A percentile compares a stretch with the other conserved stretches of the same genome.
Evolutionary conservation across 2,329 filamentous ascomycete genomes (phyloP).

Genomic region (Neonectria coccinea): DNA sequence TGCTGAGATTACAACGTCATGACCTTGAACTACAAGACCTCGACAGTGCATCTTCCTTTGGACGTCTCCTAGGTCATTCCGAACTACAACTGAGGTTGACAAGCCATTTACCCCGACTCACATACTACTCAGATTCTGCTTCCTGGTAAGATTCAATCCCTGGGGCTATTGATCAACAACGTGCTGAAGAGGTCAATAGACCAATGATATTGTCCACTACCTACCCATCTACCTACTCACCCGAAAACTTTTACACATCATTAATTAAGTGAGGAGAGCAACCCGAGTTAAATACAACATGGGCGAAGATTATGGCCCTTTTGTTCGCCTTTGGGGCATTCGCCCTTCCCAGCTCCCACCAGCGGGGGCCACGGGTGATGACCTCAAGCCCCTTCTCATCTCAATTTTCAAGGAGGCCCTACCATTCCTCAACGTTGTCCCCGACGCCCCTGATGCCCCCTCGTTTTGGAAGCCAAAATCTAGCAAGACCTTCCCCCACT

Average conservation of each 20-base stretch:
- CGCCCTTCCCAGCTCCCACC: slow-evolving; percentile 60
- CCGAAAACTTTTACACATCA: not conserved
- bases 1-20: slow-evolving; percentile 1
- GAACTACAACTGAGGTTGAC: not conserved
- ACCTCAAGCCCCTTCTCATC: slow-evolving; percentile 63
- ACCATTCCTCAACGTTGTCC: slow-evolving; percentile 67
- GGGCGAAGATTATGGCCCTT: slow-evolving; percentile 54
- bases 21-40: not conserved
- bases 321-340: slow-evolving; percentile 67
- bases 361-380: slow-evolving; percentile 52
- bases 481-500: slow-evolving; percentile 61
- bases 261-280: not conserved
- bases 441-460: slow-evolving; percentile 51
- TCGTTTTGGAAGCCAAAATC: slow-evolving; percentile 63
- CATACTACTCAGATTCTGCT: not conserved
- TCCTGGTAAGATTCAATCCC: not conserved
- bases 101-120: not conserved
- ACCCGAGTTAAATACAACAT: slow-evolving; percentile 22
- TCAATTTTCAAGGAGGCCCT: slow-evolving; percentile 68
- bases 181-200: not conserved
- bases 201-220: not conserved
- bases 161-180: not conserved
- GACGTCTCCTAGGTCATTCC: not conserved
- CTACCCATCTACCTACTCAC: too few relatives aligned
- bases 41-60: not conserved